phyloP scores from a whole-genome alignment of 129 eudicot species.

The Deinandra increscens region DNA sequence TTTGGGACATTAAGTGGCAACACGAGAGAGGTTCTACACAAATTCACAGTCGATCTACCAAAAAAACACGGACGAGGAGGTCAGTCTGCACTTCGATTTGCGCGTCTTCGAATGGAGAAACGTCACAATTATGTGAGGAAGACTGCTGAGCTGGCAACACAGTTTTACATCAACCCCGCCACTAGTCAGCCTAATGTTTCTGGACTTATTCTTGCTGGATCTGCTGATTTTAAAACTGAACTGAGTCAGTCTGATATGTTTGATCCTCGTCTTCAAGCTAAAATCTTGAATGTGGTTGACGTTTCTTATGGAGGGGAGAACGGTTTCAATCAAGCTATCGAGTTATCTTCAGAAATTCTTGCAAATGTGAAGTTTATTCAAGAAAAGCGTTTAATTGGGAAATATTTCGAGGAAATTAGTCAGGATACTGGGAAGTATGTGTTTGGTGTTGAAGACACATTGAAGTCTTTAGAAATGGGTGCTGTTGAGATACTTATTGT shows the following conservation, averaged over 20 bases:
- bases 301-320: constrained; percentile 49
- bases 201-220: constrained; percentile 48
- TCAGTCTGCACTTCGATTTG: constrained; percentile 42
- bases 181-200: constrained; percentile 48
- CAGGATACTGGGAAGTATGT: constrained; percentile 43
- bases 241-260: constrained; percentile 49
- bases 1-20: constrained; percentile 50
- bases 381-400: constrained; percentile 40
- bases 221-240: constrained; percentile 46
- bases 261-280: constrained; percentile 42
- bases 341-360: constrained; percentile 40
- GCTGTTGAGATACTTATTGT: constrained; percentile 42
- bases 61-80: constrained; percentile 52
- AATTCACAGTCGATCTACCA: constrained; percentile 44
- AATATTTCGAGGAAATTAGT: constrained; percentile 44
- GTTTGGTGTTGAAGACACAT: constrained; percentile 39
- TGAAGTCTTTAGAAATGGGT: constrained; percentile 47
- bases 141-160: constrained; percentile 15
- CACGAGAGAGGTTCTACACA: constrained; percentile 40
- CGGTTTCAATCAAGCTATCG: constrained; percentile 27
- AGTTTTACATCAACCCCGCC: constrained; percentile 31
- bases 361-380: constrained; percentile 45
- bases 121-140: constrained; percentile 26
- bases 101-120: constrained; percentile 48
- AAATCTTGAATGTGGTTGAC: constrained; percentile 41